These are phyloP conservation scores for Tephrocybe sp. DNA, from an alignment of 768 basidiomycete genomes.

Conservation along the genomic window DNA sequence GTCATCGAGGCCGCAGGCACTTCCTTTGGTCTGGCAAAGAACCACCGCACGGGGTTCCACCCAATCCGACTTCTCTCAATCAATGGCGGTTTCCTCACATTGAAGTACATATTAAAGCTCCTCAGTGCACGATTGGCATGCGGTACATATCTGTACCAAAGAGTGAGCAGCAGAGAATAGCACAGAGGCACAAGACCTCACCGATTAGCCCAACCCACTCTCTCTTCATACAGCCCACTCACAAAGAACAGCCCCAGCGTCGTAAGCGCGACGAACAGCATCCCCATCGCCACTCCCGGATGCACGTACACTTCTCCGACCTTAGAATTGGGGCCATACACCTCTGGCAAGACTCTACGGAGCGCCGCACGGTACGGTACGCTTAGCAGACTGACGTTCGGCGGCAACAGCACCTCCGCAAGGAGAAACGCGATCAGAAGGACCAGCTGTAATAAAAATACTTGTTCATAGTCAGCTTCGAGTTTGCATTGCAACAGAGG, in stretches of 20 bases:
- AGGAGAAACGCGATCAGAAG: slow-evolving; percentile 69
- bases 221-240: slow-evolving; percentile 94
- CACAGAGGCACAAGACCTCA: slow-evolving; percentile 38
- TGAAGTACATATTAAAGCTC: slow-evolving; percentile 95
- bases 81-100: slow-evolving; percentile 81
- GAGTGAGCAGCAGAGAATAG: background rate
- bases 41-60: slow-evolving; percentile 57
- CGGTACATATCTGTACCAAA: slow-evolving; percentile 84
- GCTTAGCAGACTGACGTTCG: slow-evolving; percentile 61
- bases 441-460: slow-evolving; percentile 73
- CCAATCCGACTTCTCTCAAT: slow-evolving; percentile 47
- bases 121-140: slow-evolving; percentile 92
- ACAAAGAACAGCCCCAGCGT: slow-evolving; percentile 95
- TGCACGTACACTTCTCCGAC: slow-evolving; percentile 45
- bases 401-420: slow-evolving; percentile 69
- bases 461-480: slow-evolving; percentile 35
- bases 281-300: slow-evolving; percentile 75
- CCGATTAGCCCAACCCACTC: slow-evolving; percentile 96
- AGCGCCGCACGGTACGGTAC: slow-evolving; percentile 60
- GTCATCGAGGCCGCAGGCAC: background rate
- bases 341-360: slow-evolving; percentile 46
- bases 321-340: slow-evolving; percentile 34
- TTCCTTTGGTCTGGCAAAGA: slow-evolving; percentile 48
- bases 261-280: slow-evolving; percentile 86
- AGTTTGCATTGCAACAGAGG: too few relatives aligned